Conservation (phyloP, 768 basidiomycete species). For the Flagelloscypha sp. region DNA sequence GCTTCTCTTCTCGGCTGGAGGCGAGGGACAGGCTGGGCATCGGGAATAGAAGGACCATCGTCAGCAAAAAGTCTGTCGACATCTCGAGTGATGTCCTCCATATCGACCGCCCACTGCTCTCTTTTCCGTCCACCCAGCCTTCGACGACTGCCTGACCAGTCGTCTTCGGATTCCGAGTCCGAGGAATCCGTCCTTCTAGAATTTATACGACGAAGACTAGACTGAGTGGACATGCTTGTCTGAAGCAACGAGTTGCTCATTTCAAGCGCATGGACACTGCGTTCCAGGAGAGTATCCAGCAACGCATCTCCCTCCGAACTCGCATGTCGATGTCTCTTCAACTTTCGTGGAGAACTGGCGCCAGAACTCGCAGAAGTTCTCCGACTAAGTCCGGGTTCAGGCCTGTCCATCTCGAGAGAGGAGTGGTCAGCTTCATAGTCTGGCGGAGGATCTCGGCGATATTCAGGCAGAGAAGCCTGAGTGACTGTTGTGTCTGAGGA, state of each 20-base stretch:
- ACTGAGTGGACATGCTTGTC: constrained; percentile 65
- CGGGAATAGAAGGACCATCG: constrained; percentile 8
- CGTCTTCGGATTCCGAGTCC: too few relatives aligned
- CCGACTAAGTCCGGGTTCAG: too few relatives aligned
- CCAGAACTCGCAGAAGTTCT: too few relatives aligned
- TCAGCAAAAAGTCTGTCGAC: constrained; percentile 52
- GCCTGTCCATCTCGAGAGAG: too few relatives aligned
- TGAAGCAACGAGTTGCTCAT: constrained; percentile 77
- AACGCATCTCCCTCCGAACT: too few relatives aligned
- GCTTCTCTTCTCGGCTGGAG: constrained; percentile 6
- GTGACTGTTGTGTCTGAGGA: constrained; percentile 62
- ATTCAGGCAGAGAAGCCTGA: constrained; percentile 62
- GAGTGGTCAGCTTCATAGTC: too few relatives aligned
- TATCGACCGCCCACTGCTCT: constrained; percentile 58
- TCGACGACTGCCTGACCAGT: too few relatives aligned
- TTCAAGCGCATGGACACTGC: constrained; percentile 79
- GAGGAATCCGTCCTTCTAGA: too few relatives aligned
- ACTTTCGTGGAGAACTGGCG: too few relatives aligned
- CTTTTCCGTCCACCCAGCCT: too few relatives aligned
- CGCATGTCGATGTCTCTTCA: too few relatives aligned
- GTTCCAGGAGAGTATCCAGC: constrained; percentile 70
- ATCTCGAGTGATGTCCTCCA: constrained; percentile 55
- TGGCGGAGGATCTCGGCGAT: constrained; percentile 61
- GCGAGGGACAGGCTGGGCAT: constrained; percentile 4
- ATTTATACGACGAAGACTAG: constrained; percentile 41